phyloP scores from a whole-genome alignment of 2,329 filamentous ascomycete species.

The Alternaria novae-zelandiae region DNA sequence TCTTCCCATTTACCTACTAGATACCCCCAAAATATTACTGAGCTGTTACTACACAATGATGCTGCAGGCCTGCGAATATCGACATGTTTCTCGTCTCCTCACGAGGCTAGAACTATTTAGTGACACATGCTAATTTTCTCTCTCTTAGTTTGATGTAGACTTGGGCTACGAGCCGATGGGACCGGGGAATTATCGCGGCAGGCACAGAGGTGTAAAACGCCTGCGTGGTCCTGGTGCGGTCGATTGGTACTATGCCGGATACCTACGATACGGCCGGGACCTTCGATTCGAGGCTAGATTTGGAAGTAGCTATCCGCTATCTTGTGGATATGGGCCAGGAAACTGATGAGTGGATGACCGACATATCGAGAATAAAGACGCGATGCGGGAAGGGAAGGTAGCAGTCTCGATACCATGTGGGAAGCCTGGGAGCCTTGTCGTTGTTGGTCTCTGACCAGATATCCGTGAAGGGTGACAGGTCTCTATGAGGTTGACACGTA shows the following conservation, averaged over 20 bases:
- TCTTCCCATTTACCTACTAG: slow-evolving; percentile 3
- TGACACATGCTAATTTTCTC: neutral
- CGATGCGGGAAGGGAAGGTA: neutral
- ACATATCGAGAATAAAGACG: neutral
- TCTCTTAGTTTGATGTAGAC: neutral
- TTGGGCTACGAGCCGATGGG: neutral
- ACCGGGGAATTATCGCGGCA: neutral
- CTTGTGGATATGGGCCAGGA: neutral
- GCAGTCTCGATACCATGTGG: neutral
- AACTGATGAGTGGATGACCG: neutral
- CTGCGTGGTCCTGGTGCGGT: neutral
- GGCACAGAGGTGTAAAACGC: neutral
- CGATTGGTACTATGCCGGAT: neutral
- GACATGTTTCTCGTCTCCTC: neutral
- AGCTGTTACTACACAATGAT: neutral
- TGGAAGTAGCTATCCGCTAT: neutral
- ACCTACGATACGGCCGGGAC: neutral
- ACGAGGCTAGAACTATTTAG: neutral
- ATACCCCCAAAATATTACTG: slow-evolving; percentile 7
- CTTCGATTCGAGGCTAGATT: neutral
- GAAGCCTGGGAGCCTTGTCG: neutral
- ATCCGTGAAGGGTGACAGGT: neutral
- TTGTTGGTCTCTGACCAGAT: neutral
- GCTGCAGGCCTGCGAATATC: neutral
- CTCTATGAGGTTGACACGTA: neutral